phyloP scores from a whole-genome alignment of 805 yeast species.

The Ogataea naganishii region DNA sequence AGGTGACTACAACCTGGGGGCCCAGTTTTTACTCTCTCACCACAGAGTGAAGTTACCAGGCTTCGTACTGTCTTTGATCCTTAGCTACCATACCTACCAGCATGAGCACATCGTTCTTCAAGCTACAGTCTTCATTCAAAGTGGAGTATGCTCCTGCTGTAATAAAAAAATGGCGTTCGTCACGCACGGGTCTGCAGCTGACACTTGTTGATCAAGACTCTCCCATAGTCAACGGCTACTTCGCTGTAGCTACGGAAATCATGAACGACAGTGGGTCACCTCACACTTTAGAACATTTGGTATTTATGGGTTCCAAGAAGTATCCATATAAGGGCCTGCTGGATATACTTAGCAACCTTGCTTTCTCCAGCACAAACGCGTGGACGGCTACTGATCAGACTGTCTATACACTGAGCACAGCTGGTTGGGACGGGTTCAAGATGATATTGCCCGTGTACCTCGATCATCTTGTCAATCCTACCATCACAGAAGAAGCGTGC shows the following conservation, averaged over 20 bases:
- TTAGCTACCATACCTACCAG: too few species aligned
- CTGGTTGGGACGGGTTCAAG: conserved; percentile 94
- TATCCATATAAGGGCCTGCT: conserved; percentile 88
- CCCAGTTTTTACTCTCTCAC: too few species aligned
- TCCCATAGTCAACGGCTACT: conserved; percentile 87
- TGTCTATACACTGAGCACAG: conserved; percentile 82
- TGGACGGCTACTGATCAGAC: conserved; percentile 97
- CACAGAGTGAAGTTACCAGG: too few species aligned
- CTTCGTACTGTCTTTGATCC: too few species aligned
- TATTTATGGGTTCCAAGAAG: conserved; percentile 87
- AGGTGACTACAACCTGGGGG: too few species aligned
- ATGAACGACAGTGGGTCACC: conserved; percentile 86
- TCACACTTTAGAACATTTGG: conserved; percentile 88
- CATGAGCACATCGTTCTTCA: conserved; percentile 25
- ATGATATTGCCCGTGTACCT: conserved; percentile 78
- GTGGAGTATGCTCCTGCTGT: conserved; percentile 70
- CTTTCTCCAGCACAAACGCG: conserved; percentile 85
- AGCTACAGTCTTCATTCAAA: conserved; percentile 40
- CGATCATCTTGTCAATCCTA: conserved; percentile 81
- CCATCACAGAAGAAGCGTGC: conserved; percentile 83
- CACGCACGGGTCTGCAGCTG: conserved; percentile 74
- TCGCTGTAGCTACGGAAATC: conserved; percentile 93
- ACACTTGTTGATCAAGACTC: conserved; percentile 71
- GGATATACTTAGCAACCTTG: conserved; percentile 77
- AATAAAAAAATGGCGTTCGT: conserved; percentile 70